Evolutionary conservation across 805 yeast species (phyloP).

Genomic region (Metschnikowia cubensis): DNA sequence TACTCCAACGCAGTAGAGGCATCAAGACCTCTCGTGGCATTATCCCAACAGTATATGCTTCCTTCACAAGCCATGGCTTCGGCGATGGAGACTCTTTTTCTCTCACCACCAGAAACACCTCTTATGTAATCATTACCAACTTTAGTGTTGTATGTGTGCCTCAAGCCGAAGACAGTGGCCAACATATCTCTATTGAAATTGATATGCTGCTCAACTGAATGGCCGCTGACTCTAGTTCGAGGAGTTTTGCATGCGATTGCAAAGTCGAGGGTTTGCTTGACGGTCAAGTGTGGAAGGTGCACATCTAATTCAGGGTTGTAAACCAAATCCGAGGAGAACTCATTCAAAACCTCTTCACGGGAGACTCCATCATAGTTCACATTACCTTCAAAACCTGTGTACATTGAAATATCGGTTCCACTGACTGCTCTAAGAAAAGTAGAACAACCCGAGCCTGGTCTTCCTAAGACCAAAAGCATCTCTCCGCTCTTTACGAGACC

Average conservation of each 20-base stretch:
- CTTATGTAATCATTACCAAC: conserved; percentile 36
- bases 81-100: conserved; percentile 28
- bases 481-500: conserved; percentile 17
- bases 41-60: conserved; percentile 29
- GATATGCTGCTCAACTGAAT: conserved; percentile 47
- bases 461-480: conserved; percentile 24
- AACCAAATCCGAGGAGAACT: conserved; percentile 53
- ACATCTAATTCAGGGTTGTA: conserved; percentile 63
- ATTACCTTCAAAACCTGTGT: conserved; percentile 24
- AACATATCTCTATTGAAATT: conserved; percentile 23
- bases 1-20: conserved; percentile 33
- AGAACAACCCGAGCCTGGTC: conserved; percentile 45
- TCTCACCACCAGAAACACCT: conserved; percentile 45
- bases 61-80: conserved; percentile 21
- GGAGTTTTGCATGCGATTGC: conserved; percentile 73
- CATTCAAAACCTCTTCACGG: conserved; percentile 55
- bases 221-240: conserved; percentile 43
- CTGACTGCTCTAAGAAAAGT: conserved; percentile 24
- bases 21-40: conserved; percentile 33
- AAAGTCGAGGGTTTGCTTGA: conserved; percentile 65
- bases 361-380: conserved; percentile 59
- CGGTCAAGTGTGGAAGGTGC: conserved; percentile 76
- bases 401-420: conserved; percentile 26
- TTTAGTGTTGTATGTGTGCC: conserved; percentile 28
- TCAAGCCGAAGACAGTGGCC: conserved; percentile 29